Conservation (phyloP, 2,329 filamentous ascomycete genomes). For the Trichophyton rubrum region DNA sequence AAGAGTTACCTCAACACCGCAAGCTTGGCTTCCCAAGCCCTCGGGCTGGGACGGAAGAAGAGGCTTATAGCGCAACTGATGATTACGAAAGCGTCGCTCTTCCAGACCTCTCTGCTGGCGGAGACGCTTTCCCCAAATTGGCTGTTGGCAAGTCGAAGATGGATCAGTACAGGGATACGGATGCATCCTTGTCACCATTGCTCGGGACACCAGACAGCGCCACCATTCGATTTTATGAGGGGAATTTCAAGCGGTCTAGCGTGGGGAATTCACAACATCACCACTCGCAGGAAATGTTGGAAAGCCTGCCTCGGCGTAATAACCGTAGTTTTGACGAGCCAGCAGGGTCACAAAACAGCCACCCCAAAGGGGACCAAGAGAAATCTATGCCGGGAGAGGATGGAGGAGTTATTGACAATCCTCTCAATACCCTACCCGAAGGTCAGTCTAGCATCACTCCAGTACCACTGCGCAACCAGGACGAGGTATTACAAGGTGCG, state of each 20-base stretch:
- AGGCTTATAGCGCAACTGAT: conserved; percentile 16
- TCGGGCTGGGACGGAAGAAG: conserved; percentile 18
- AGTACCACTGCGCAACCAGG: not conserved
- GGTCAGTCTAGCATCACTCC: not conserved
- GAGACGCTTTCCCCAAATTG: not conserved
- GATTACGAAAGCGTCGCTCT: conserved; percentile 20
- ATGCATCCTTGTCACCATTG: conserved; percentile 12
- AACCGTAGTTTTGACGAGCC: not conserved
- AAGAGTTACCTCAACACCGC: conserved; percentile 8
- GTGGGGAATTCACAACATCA: not conserved
- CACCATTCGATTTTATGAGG: conserved; percentile 11
- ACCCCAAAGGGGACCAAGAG: not conserved
- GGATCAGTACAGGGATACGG: conserved; percentile 13
- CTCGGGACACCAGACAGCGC: conserved; percentile 13
- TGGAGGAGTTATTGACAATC: not conserved
- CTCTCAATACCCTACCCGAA: not conserved
- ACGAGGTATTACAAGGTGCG: not conserved
- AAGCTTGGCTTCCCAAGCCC: conserved; percentile 1
- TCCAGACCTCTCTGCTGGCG: conserved; percentile 7
- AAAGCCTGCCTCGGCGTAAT: not conserved
- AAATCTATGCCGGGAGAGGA: not conserved
- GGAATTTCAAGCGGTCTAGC: not conserved
- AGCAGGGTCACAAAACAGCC: not conserved
- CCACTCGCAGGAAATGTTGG: not conserved
- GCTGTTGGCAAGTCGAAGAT: conserved; percentile 12